Conservation (phyloP, 768 basidiomycete genomes). For the Leccinum boreale region DNA sequence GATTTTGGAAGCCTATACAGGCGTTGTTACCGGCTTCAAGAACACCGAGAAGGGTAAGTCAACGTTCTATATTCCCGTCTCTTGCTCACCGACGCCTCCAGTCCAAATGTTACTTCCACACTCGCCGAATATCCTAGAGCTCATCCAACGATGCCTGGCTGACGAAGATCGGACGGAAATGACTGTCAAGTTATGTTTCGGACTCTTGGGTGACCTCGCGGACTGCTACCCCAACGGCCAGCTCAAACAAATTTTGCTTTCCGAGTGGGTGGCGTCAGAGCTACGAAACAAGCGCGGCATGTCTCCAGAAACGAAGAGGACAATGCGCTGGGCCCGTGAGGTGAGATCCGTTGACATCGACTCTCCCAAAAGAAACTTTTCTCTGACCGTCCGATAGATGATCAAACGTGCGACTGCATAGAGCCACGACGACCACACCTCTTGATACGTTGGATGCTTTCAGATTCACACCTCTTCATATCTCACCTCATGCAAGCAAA, state of each 20-base stretch:
- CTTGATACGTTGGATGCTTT: slow-evolving; percentile 24
- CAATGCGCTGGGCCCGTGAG: slow-evolving; percentile 91
- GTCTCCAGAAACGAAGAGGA: slow-evolving; percentile 79
- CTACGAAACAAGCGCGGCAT: slow-evolving; percentile 73
- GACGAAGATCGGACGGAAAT: slow-evolving; percentile 85
- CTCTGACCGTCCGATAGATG: slow-evolving; percentile 46
- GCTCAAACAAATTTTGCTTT: slow-evolving; percentile 73
- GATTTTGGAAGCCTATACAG: slow-evolving; percentile 95
- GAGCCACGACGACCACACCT: slow-evolving; percentile 23
- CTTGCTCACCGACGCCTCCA: slow-evolving; percentile 1
- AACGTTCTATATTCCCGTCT: not conserved
- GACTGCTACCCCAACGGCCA: slow-evolving; percentile 81
- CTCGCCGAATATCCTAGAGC: slow-evolving; percentile 70
- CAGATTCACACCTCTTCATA: slow-evolving; percentile 31
- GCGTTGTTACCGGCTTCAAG: slow-evolving; percentile 89
- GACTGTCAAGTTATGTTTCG: slow-evolving; percentile 71
- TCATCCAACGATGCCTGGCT: slow-evolving; percentile 69
- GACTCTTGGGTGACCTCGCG: slow-evolving; percentile 90
- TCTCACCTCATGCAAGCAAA: slow-evolving; percentile 47
- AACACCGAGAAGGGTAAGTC: slow-evolving; percentile 68
- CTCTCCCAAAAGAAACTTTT: not conserved
- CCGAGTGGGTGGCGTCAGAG: slow-evolving; percentile 75
- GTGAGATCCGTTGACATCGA: slow-evolving; percentile 40
- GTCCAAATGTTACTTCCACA: slow-evolving; percentile 55
- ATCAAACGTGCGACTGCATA: slow-evolving; percentile 78